Evolutionary conservation across 1,284 basidiomycete species (phyloP).

Genomic region (Anthracocystis panici-leucophaei): DNA sequence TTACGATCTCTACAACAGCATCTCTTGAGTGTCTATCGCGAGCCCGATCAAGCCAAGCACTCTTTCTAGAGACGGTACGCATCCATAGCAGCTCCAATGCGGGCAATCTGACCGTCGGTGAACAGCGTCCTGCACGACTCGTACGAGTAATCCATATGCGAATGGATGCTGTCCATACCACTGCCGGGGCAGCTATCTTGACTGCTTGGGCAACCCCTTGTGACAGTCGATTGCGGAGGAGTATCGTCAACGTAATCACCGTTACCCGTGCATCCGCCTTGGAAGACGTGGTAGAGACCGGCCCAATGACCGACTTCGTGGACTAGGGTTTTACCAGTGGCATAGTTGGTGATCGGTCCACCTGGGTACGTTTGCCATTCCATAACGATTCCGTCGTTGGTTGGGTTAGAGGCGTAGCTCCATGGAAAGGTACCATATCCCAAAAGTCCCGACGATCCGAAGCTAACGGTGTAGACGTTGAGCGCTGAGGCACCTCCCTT

Average conservation of each 20-base stretch:
- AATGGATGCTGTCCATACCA: slow-evolving; percentile 32
- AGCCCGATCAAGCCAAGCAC: too few species aligned
- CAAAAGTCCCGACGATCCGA: slow-evolving; percentile 30
- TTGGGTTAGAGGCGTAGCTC: slow-evolving; percentile 61
- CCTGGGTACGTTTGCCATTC: slow-evolving; percentile 69
- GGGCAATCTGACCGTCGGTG: slow-evolving; percentile 36
- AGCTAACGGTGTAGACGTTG: slow-evolving; percentile 74
- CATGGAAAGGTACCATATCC: slow-evolving; percentile 73
- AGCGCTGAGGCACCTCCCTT: slow-evolving; percentile 72
- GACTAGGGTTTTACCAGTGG: slow-evolving; percentile 74
- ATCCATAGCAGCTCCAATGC: slow-evolving; percentile 27
- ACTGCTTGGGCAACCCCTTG: slow-evolving; percentile 37
- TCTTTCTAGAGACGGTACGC: slow-evolving; percentile 26
- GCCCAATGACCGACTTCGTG: slow-evolving; percentile 73
- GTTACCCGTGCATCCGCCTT: slow-evolving; percentile 74
- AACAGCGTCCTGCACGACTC: slow-evolving; percentile 34
- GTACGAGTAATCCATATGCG: slow-evolving; percentile 46
- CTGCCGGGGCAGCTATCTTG: slow-evolving; percentile 50
- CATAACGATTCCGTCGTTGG: slow-evolving; percentile 64
- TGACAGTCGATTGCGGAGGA: slow-evolving; percentile 62
- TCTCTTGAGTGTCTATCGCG: too few species aligned
- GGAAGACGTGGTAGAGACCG: slow-evolving; percentile 76
- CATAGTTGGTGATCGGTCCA: slow-evolving; percentile 72
- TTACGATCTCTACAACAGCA: too few species aligned
- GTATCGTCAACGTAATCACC: slow-evolving; percentile 75